phyloP scores from a whole-genome alignment of 1,284 basidiomycete genomes.

The Pascua guehoae region DNA sequence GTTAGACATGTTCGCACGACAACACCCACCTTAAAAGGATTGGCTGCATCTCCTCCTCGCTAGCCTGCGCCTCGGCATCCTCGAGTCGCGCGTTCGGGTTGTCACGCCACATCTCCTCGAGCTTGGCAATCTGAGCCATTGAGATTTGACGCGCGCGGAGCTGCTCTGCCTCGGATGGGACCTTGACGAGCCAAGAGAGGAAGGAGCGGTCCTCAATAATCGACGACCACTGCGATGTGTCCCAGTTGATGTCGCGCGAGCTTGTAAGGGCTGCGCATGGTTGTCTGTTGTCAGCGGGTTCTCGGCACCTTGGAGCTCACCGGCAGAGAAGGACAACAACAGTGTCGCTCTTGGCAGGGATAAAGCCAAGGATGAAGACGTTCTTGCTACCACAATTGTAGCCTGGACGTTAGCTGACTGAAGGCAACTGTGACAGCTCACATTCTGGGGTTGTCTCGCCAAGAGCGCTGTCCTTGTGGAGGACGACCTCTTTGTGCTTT shows the following conservation, averaged over 20 bases:
- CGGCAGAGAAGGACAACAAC: constrained; percentile 98
- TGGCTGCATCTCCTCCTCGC: constrained; percentile 92
- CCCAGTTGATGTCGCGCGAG: constrained; percentile 98
- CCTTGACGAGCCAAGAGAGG: constrained; percentile 97
- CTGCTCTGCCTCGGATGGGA: constrained; percentile 92
- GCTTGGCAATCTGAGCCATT: constrained; percentile 91
- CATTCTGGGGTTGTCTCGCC: constrained; percentile 98
- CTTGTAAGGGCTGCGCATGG: constrained; percentile 85
- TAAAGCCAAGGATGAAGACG: constrained; percentile 98
- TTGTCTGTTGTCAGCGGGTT: constrained; percentile 59
- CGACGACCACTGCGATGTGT: constrained; percentile 94
- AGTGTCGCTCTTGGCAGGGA: constrained; percentile 97
- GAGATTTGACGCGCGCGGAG: constrained; percentile 92
- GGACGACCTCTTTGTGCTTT: constrained; percentile 96
- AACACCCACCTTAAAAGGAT: constrained; percentile 64
- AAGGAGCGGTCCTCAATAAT: constrained; percentile 98
- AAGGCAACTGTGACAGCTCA: constrained; percentile 22
- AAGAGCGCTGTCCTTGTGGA: constrained; percentile 90
- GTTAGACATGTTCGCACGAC: neutral
- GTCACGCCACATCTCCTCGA: constrained; percentile 98
- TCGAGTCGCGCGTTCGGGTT: constrained; percentile 91
- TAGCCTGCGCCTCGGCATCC: constrained; percentile 92
- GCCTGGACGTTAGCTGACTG: constrained; percentile 37
- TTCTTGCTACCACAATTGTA: constrained; percentile 99
- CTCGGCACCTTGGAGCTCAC: constrained; percentile 51